Conservation (phyloP, 2,329 filamentous ascomycete genomes). For the Pseudocercospora macadamiae region DNA sequence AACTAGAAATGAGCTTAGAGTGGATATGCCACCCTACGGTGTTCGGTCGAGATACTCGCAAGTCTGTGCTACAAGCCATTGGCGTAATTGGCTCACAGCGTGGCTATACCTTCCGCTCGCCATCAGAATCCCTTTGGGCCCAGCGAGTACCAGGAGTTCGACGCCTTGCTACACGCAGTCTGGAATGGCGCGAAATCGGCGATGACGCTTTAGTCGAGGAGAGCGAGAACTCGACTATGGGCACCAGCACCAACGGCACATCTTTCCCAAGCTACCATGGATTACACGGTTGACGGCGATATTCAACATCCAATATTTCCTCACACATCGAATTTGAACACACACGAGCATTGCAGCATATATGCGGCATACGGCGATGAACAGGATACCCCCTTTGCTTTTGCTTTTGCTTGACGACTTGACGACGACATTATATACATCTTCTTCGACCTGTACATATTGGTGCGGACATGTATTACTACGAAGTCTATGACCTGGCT, state of each 20-base stretch:
- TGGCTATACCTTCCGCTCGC: conserved; percentile 88
- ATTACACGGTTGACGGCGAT: background rate
- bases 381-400: conserved; percentile 9
- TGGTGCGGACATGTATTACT: background rate
- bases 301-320: background rate
- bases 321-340: background rate
- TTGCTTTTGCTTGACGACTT: conserved; percentile 3
- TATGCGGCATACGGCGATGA: background rate
- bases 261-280: conserved; percentile 3
- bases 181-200: conserved; percentile 85
- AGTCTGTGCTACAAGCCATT: conserved; percentile 93
- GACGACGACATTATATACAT: conserved; percentile 4
- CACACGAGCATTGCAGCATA: background rate
- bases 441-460: background rate
- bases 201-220: conserved; percentile 24
- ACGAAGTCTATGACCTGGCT: background rate
- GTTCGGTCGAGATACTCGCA: conserved; percentile 89
- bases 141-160: conserved; percentile 79
- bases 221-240: conserved; percentile 12
- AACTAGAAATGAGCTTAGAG: conserved; percentile 86
- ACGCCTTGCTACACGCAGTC: conserved; percentile 77
- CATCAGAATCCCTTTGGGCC: conserved; percentile 88
- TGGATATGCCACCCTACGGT: conserved; percentile 98
- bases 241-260: background rate
- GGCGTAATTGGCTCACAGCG: conserved; percentile 95